Evolutionary conservation across 2,329 filamentous ascomycete species (phyloP).

Genomic region (Pseudocercospora eumusae): DNA sequence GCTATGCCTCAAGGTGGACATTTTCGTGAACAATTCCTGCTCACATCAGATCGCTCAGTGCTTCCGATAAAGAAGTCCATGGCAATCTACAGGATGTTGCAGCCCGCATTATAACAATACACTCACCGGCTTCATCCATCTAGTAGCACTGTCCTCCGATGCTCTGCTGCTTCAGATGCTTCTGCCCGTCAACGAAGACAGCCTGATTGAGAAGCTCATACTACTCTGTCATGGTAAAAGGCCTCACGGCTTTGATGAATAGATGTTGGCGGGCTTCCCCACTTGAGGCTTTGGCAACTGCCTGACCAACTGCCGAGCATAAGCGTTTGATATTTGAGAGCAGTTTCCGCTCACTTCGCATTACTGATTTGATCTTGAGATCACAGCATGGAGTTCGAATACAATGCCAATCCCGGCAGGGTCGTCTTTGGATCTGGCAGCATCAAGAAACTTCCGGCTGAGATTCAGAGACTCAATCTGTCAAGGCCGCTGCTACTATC

Average conservation of each 20-base stretch:
- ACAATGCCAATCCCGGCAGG: constrained; percentile 55
- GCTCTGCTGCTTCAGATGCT: neutral
- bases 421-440: constrained; percentile 61
- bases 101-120: neutral
- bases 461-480: constrained; percentile 50
- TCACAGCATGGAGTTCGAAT: constrained; percentile 49
- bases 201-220: neutral
- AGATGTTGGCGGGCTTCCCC: neutral
- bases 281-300: neutral
- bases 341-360: neutral
- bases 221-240: neutral
- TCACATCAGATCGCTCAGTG: neutral
- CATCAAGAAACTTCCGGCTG: constrained; percentile 50
- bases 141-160: neutral
- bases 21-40: neutral
- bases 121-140: neutral
- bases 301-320: constrained; percentile 3
- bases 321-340: neutral
- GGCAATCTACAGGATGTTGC: neutral
- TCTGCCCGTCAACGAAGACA: neutral
- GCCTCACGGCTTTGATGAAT: neutral
- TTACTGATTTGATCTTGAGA: neutral
- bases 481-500: constrained; percentile 58
- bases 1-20: neutral
- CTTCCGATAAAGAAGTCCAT: neutral